Conservation (phyloP, 257 asterid species). For the Solanum appendiculatum region DNA sequence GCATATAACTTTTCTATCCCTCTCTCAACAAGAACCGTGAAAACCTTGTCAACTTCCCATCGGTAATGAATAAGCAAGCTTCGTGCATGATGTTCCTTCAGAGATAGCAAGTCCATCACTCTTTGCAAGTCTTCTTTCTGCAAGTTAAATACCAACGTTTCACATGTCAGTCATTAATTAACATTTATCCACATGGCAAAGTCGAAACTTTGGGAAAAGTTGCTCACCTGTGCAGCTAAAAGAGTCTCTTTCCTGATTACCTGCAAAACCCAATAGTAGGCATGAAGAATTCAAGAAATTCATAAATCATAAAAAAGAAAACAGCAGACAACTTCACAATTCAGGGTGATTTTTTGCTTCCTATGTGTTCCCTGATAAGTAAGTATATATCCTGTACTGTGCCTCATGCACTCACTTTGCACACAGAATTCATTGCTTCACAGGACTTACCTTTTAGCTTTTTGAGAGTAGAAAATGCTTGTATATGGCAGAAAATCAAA, state of each 20-base stretch:
- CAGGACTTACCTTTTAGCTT: not conserved
- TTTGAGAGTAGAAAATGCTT: not conserved
- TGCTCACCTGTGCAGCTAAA: conserved; percentile 53
- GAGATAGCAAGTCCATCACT: conserved; percentile 43
- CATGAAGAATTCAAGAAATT: not conserved
- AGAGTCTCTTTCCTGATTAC: conserved; percentile 51
- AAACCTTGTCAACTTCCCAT: conserved; percentile 40
- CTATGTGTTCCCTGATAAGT: not conserved
- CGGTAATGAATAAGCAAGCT: conserved; percentile 47
- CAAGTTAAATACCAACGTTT: not conserved
- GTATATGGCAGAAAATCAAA: not conserved
- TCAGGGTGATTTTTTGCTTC: not conserved
- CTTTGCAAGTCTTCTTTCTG: conserved; percentile 47
- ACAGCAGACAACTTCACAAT: not conserved
- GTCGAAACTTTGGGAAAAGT: not conserved
- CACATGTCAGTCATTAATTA: not conserved
- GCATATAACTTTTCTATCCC: conserved; percentile 29
- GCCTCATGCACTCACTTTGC: not conserved
- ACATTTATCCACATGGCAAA: not conserved
- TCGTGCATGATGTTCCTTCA: conserved; percentile 49
- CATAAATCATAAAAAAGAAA: not conserved
- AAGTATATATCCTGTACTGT: not conserved
- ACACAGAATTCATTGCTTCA: not conserved
- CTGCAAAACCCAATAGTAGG: conserved; percentile 16
- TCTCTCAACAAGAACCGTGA: conserved; percentile 26